Evolutionary conservation across 495 filamentous ascomycete genomes (phyloP), one percentile per base, ranked within the genome.

Genomic region (Paragyromitra xinjiangensis): DNA sequence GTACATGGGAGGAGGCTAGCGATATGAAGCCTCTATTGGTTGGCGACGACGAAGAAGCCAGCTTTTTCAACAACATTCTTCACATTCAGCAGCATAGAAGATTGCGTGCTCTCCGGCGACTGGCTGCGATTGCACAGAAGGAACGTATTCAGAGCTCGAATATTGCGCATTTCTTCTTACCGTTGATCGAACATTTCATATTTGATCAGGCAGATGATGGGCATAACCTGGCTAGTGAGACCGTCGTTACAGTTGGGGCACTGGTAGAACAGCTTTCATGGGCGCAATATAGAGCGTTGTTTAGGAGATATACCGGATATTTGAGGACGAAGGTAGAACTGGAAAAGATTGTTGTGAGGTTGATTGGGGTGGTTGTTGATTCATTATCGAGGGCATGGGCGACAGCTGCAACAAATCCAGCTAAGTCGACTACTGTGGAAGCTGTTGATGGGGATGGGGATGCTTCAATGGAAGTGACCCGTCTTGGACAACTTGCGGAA

Each of bases 11-110:
- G 5, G 86, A 89, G 55, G 88, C 97, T 51, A 85, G 87, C 42
- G 96, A 97, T 81, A 88, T 98, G 86, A 86, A 88, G 63, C 85
- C 86, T 0, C 87, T 99, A 26, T 88, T 95, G 42, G 89, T 91
- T 44, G 89, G 87, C 2, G 89, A 91, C 64, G 95, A 97, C 56
- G 90, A 97, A 50, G 93, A 98, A 81, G 92, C 94, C 2, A 95
- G 92, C 7, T 97, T 98, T 85, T 98, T 98, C 85, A 92, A 86
- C 83, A 97, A 97, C 76, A 88, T 97, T 51, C 87, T 98, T 14
- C 93, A 96, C 71, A 95, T 96, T 59, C 96, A 97, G 73, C 91
- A 94, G 56, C 92, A 95, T 69, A 90, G 94, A 77, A 92, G 96
- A 76, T 87, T 95, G 34, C 89, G 93, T 70, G 95, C 96, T 9